Conservation (phyloP, 306 rosid genomes). For the Casuarina cunninghamiana region DNA sequence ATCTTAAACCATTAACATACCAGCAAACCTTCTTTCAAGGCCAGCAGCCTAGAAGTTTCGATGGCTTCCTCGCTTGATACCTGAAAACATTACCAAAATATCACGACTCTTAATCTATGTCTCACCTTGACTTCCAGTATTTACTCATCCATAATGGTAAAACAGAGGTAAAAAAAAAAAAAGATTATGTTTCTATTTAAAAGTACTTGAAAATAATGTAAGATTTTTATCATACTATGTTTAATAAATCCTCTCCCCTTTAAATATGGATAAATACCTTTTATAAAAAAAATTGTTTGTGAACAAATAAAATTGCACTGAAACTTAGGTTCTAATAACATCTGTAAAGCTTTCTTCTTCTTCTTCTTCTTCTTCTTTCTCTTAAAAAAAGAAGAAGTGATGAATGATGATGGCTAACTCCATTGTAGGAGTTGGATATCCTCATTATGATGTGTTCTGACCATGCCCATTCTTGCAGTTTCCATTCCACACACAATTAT, state of each 20-base stretch:
- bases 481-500: background rate
- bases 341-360: no score
- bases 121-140: background rate
- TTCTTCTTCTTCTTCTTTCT: no score
- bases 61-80: conserved; percentile 68
- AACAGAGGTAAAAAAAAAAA: background rate
- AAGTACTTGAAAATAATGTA: no score
- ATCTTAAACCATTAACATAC: conserved; percentile 30
- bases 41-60: conserved; percentile 64
- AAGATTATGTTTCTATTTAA: no score
- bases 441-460: background rate
- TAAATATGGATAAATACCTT: no score
- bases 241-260: no score
- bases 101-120: conserved; percentile 4
- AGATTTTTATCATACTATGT: no score
- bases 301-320: no score
- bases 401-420: background rate
- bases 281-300: no score
- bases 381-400: background rate
- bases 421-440: background rate
- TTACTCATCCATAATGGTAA: background rate
- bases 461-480: background rate
- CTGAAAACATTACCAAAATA: conserved; percentile 35
- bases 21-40: conserved; percentile 83
- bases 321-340: no score